Evolutionary conservation across 2,329 filamentous ascomycete genomes (phyloP).

Genomic region (Sclerotinia glacialis): DNA sequence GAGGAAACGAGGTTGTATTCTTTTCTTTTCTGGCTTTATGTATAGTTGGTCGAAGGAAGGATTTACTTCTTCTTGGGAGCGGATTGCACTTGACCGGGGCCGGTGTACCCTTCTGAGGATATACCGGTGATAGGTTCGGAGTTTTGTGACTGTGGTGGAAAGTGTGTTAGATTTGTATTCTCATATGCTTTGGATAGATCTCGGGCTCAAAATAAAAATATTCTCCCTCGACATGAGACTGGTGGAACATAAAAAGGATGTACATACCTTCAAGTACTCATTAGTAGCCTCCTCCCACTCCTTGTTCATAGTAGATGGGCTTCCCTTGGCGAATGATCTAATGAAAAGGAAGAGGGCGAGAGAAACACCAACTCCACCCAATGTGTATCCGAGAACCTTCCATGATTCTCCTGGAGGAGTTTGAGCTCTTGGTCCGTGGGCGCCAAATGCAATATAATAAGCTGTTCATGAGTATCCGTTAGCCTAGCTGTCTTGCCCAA

Average conservation of each 20-base stretch:
- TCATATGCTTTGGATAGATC: not conserved
- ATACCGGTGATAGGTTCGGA: constrained; percentile 85
- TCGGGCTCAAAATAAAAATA: not conserved
- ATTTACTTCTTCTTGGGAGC: constrained; percentile 37
- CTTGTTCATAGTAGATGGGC: constrained; percentile 87
- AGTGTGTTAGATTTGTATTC: constrained; percentile 19
- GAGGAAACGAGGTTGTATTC: constrained; percentile 3
- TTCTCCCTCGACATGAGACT: not conserved
- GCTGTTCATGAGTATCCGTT: constrained; percentile 53
- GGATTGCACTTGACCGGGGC: constrained; percentile 72
- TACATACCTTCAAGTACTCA: constrained; percentile 84
- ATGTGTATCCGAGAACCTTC: constrained; percentile 73
- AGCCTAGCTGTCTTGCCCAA: not conserved
- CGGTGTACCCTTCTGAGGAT: constrained; percentile 73
- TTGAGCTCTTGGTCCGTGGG: constrained; percentile 85
- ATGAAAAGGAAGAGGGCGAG: constrained; percentile 69
- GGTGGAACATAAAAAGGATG: not conserved
- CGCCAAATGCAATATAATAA: constrained; percentile 98
- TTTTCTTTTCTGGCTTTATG: constrained; percentile 13
- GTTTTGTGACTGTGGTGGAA: constrained; percentile 64
- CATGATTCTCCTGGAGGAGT: constrained; percentile 80
- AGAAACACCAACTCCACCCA: constrained; percentile 63
- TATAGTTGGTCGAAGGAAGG: constrained; percentile 7
- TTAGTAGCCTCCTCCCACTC: constrained; percentile 96
- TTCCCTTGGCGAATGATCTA: constrained; percentile 67